Base-by-base conservation (phyloP, 1,284 basidiomycete genomes). In the Caloboletus firmus region DNA sequence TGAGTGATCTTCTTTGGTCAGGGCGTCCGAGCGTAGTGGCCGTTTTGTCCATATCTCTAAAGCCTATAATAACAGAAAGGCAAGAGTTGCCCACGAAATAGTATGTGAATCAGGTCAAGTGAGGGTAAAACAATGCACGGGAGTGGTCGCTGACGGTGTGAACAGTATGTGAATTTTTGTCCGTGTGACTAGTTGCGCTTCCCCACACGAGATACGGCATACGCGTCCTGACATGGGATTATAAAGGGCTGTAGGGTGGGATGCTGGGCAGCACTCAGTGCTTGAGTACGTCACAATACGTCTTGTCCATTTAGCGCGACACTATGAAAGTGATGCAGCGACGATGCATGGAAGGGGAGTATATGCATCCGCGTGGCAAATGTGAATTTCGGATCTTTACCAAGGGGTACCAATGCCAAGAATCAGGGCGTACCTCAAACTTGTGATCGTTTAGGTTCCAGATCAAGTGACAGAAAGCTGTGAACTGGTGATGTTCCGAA, bases 31-130 rank as follows among this genome's bases (percentile, higher is more conserved):
- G 26, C 9, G 32, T 45, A 39, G 18, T 36, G 18, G 26, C 36
- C 24, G 15, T 8, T n/a, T 36, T 22, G 10, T 9, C 17, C n/a
- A 41, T 45, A 52, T 57, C 32, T 39, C 63, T 48, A 53, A 39
- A 28, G 36, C n/a, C 52, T 58, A 37, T 43, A 20, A 55, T 41
- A 28, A 46, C 20, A 43, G 28, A 56, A 59, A 51, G 41, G 42
- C 3, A 34, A 24, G 51, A 18, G 10, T 24, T 20, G 7, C 52
- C 22, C 22, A 56, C 28, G 11, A 15, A 37, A 50, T 11, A 7
- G 17, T 22, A 32, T n/a, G 24, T 31, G 12, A 15, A 22, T 17
- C 8, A 5, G 43, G 28, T 22, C 26, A 39, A 57, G n/a, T 35
- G 32, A 24, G 30, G 15, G 18, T 17, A 20, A 9, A 30, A 13